Conservation (phyloP, 495 filamentous ascomycete genomes). For the Xylaria palmicola region DNA sequence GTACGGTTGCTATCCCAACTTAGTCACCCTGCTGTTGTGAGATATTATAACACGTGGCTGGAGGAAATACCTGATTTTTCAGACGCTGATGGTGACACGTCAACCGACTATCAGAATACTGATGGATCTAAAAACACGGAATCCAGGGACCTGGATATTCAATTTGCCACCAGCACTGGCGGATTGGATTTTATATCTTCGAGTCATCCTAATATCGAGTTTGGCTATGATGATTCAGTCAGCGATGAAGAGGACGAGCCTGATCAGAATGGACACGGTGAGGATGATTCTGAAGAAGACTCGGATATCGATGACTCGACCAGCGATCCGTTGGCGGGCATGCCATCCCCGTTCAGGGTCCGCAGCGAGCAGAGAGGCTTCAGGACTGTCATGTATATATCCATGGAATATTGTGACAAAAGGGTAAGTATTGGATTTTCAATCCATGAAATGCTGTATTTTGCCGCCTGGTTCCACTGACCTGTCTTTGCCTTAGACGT, state of each 20-base stretch:
- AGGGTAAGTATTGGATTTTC: constrained; percentile 53
- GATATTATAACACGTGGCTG: constrained; percentile 93
- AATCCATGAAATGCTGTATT: background rate
- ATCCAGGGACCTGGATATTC: constrained; percentile 56
- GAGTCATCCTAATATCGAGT: constrained; percentile 76
- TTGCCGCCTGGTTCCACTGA: background rate
- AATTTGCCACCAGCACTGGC: constrained; percentile 62
- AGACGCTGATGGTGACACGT: constrained; percentile 58
- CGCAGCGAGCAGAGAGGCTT: constrained; percentile 34
- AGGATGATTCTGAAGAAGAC: constrained; percentile 5
- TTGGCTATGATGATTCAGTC: constrained; percentile 70
- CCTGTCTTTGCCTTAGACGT: constrained; percentile 52
- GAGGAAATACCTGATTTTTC: constrained; percentile 64
- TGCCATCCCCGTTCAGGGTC: constrained; percentile 30
- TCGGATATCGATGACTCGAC: constrained; percentile 19
- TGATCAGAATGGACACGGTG: constrained; percentile 14
- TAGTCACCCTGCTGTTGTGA: constrained; percentile 93
- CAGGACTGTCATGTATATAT: constrained; percentile 49
- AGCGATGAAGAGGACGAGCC: constrained; percentile 38
- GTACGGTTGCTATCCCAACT: constrained; percentile 85
- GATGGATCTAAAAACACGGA: constrained; percentile 32
- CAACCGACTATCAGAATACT: constrained; percentile 51
- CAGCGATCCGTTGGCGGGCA: constrained; percentile 16
- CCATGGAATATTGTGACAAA: constrained; percentile 97
- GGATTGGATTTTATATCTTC: constrained; percentile 94